Evolutionary conservation across 2,329 filamentous ascomycete genomes (phyloP).

Genomic region (Sclerotinia spermophila): DNA sequence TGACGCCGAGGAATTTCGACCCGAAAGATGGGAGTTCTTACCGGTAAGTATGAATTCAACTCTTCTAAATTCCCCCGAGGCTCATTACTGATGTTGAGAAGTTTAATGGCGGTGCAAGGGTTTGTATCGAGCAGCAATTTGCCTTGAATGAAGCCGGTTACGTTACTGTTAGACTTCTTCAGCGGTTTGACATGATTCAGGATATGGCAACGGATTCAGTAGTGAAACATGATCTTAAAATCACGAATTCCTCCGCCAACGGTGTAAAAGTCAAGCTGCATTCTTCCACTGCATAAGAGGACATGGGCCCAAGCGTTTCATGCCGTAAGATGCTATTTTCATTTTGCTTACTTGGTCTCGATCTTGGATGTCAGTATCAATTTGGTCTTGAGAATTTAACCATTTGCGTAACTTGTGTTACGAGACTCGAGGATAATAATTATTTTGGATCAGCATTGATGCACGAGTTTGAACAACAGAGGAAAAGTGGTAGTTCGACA

Average conservation of each 20-base stretch:
- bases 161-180: constrained; percentile 18
- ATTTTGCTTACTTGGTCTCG: background rate
- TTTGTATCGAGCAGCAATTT: constrained; percentile 57
- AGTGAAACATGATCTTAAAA: constrained; percentile 39
- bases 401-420: background rate
- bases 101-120: constrained; percentile 30
- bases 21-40: constrained; percentile 52
- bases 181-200: constrained; percentile 20
- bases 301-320: too few relatives aligned
- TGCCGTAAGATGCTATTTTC: background rate
- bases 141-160: constrained; percentile 22
- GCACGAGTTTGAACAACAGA: background rate
- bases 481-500: background rate
- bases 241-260: constrained; percentile 50
- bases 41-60: constrained; percentile 39
- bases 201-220: constrained; percentile 52
- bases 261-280: constrained; percentile 50
- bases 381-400: background rate
- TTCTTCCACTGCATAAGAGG: background rate
- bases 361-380: background rate
- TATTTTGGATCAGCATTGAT: background rate
- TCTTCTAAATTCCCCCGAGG: background rate
- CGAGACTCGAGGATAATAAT: background rate
- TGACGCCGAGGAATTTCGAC: constrained; percentile 40
- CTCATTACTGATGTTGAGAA: background rate